phyloP scores from a whole-genome alignment of 2,329 filamentous ascomycete species.

The Curvularia lunata region DNA sequence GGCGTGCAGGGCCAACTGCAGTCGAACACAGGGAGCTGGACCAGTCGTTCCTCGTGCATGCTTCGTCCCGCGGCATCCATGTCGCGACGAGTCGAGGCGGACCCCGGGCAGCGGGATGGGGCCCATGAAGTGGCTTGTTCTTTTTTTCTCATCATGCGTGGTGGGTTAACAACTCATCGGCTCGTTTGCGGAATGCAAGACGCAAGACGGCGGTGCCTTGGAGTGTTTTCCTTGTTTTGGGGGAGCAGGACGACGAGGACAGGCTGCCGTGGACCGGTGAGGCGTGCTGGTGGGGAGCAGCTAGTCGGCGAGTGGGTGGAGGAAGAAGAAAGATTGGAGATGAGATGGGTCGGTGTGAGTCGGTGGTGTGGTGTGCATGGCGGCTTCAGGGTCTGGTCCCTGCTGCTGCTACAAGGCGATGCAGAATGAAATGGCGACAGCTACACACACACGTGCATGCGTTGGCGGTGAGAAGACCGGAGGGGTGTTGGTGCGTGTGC shows the following conservation, averaged over 20 bases:
- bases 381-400: constrained; percentile 18
- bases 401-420: constrained; percentile 9
- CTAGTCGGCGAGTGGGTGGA: constrained; percentile 3
- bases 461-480: constrained; percentile 14
- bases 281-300: not conserved
- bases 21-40: constrained; percentile 16
- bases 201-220: not conserved
- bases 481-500: not conserved
- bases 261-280: constrained; percentile 3
- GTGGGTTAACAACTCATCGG: constrained; percentile 18
- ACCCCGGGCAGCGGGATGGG: constrained; percentile 9
- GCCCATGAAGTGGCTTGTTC: constrained; percentile 8
- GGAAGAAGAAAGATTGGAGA: constrained; percentile 17
- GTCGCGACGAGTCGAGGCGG: constrained; percentile 10
- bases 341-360: constrained; percentile 16
- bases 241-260: not conserved
- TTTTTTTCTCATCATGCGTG: constrained; percentile 4
- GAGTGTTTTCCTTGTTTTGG: not conserved
- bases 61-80: constrained; percentile 21
- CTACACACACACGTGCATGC: constrained; percentile 10
- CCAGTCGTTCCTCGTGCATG: constrained; percentile 19
- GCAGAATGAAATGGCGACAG: constrained; percentile 14
- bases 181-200: not conserved
- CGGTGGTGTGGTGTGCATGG: constrained; percentile 1
- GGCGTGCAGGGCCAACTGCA: constrained; percentile 6